Evolutionary conservation across 129 eudicot species (phyloP), one percentile per base, ranked within the genome.

Genomic region (Lonicera japonica): DNA sequence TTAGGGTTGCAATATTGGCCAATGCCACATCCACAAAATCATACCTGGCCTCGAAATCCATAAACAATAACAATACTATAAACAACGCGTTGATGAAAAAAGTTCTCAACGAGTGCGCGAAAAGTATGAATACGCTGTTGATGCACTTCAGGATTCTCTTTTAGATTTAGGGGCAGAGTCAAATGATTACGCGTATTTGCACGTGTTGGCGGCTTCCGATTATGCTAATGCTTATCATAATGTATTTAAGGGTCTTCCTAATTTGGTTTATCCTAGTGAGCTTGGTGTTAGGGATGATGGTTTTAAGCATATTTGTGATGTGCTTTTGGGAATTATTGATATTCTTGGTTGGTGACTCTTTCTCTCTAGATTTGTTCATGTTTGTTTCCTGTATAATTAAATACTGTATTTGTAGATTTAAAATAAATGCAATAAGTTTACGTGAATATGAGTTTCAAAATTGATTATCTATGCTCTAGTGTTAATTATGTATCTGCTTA

Each of bases 191-290:
- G 97, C 97, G 16, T 79, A 79, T 50, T 60, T 86, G 73, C 77
- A 86, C 60, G 95, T 86, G 4, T 81, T 77, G 85, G 97, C 94
- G 0, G 95, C 87, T n/a, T 77, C 85, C 5, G 94, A 81, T 73
- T 90, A 90, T 18, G 80, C 95, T 11, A 86, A 86, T 65, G 79
- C 73, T 24, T 90, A 95, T 51, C 94, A 25, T 0, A 81, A 86
- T 43, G 87, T 76, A 1, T 90, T 79, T 53, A 83, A 73, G 73
- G 55, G 80, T 71, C 47, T 59, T 36, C 76, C 72, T 1, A 68
- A 77, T 8, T 34, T 78, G 67, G 58, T 55, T 57, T 82, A 82
- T 65, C 88, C 88, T 3, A 29, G 23, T 15, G 65, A 78, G 57
- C 61, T 82, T 48, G 81, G 70, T 11, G 12, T 11, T 1, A 64